A percentile compares a stretch with the other conserved stretches of the same genome.
Evolutionary conservation across 805 yeast species (phyloP).

Genomic region (Pichia cephalocereana): DNA sequence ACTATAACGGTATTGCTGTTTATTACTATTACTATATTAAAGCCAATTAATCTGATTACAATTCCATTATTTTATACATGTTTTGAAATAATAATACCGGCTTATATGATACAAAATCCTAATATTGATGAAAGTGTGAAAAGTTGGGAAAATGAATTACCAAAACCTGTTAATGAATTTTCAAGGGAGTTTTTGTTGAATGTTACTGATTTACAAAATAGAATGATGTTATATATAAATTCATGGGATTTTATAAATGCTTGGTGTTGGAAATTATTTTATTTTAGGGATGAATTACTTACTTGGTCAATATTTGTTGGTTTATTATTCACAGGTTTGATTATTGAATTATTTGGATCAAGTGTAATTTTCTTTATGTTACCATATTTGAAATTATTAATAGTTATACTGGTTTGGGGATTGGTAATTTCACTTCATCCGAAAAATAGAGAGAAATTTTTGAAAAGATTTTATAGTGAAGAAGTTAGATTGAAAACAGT

Average conservation of each 20-base stretch:
- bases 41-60: conserved; percentile 46
- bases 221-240: conserved; percentile 55
- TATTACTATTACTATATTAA: conserved; percentile 36
- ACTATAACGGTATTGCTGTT: conserved; percentile 46
- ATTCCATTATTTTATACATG: conserved; percentile 49
- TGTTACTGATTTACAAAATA: conserved; percentile 77
- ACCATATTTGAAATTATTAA: conserved; percentile 24
- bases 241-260: conserved; percentile 49
- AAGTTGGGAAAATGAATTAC: conserved; percentile 40
- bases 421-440: conserved; percentile 44
- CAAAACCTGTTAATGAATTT: conserved; percentile 69
- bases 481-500: conserved; percentile 49
- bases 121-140: conserved; percentile 37
- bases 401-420: conserved; percentile 43
- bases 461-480: conserved; percentile 47
- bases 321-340: conserved; percentile 11
- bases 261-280: conserved; percentile 47
- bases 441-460: conserved; percentile 33
- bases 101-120: conserved; percentile 51
- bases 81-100: conserved; percentile 56
- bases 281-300: conserved; percentile 52
- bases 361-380: conserved; percentile 11
- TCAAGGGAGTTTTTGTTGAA: conserved; percentile 71
- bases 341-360: conserved; percentile 23
- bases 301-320: conserved; percentile 43